Base-by-base conservation (phyloP, 768 basidiomycete genomes). In the Lactarius indigo region DNA sequence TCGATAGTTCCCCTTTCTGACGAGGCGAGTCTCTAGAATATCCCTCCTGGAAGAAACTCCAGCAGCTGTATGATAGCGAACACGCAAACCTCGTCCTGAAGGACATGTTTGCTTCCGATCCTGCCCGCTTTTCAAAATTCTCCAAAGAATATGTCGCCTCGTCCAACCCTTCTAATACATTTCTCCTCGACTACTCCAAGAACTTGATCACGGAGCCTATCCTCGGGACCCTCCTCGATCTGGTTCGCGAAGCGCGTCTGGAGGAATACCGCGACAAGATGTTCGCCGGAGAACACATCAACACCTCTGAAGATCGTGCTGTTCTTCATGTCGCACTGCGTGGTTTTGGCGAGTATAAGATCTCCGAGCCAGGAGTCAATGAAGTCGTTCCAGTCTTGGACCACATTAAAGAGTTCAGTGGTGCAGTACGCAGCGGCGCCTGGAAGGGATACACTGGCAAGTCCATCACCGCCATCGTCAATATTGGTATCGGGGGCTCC, bases 391-490 rank as follows among this genome's bases (percentile, higher is more conserved):
- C 79, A 28, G 97, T 98, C 17, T 85, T 98, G 69, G 82, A 85
- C 35, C 97, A 98, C 79, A 98, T 99, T 76, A 90, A 91, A 75
- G 82, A 85, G 75, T 99, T 99, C 81, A 85, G 89, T 59, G 88
- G 96, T 47, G 79, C 86, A 42, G 86, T 99, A 58, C 84, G 96
- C 66, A 88, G 83, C 66, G 97, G 96, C 33, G 81, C 81, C 64
- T 97, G 96, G 94, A 98, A 91, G 78, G 97, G 97, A 18, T 98
- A 97, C 81, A 97, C 96, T 1, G 96, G 97, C 52, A 97, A 98
- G 81, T 74, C 85, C 12, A 98, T 99, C 83, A 86, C 88, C 73
- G 89, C 94, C 57, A 88, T 99, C 78, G 95, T 99, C 75, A 98
- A 98, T 81, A 97, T 99, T 72, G 97, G 97, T 67, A 99, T 99